A percentile compares a stretch with the other conserved stretches of the same genome.
These are phyloP conservation scores for Rhizopus microsporus DNA, from an alignment of 371 early-diverging fungal species.

Conservation along the genomic window DNA sequence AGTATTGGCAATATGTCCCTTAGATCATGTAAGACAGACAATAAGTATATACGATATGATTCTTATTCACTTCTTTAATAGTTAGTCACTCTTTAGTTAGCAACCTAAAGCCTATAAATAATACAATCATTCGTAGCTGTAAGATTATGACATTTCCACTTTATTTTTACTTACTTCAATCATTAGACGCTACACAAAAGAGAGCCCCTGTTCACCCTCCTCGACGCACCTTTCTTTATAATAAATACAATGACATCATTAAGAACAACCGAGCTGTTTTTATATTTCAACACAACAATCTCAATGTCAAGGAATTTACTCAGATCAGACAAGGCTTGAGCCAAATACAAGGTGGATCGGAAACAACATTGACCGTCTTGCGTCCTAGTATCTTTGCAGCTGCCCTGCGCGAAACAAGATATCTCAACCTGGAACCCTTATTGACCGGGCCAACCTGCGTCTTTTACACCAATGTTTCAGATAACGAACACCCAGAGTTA, in stretches of 20 bases:
- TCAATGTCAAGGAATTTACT: conserved; percentile 63
- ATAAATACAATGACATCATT: conserved; percentile 52
- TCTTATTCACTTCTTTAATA: background rate
- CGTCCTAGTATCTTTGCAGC: conserved; percentile 59
- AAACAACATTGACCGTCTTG: conserved; percentile 47
- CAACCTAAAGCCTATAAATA: conserved; percentile 28
- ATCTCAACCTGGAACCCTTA: conserved; percentile 58
- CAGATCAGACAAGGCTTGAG: conserved; percentile 56
- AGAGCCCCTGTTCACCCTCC: conserved; percentile 39
- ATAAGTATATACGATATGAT: too few relatives aligned
- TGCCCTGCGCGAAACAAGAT: conserved; percentile 55
- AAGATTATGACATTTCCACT: conserved; percentile 1
- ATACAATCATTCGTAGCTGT: conserved; percentile 20
- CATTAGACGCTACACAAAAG: conserved; percentile 39
- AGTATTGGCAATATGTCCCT: conserved; percentile 29
- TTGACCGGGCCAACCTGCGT: conserved; percentile 60
- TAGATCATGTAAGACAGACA: conserved; percentile 24
- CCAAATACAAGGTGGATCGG: conserved; percentile 19
- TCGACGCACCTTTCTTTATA: conserved; percentile 52
- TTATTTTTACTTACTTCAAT: background rate
- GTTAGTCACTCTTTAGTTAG: conserved; percentile 27
- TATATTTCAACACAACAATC: conserved; percentile 71
- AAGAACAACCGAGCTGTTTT: conserved; percentile 58
- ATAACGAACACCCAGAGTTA: conserved; percentile 40
- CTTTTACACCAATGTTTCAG: conserved; percentile 47